Percentiles rank a stretch among this genome's conserved stretches.
These are phyloP conservation scores for Dendrocalamus latiflorus DNA, from an alignment of 202 grass and related monocot species.

Conservation along the genomic window DNA sequence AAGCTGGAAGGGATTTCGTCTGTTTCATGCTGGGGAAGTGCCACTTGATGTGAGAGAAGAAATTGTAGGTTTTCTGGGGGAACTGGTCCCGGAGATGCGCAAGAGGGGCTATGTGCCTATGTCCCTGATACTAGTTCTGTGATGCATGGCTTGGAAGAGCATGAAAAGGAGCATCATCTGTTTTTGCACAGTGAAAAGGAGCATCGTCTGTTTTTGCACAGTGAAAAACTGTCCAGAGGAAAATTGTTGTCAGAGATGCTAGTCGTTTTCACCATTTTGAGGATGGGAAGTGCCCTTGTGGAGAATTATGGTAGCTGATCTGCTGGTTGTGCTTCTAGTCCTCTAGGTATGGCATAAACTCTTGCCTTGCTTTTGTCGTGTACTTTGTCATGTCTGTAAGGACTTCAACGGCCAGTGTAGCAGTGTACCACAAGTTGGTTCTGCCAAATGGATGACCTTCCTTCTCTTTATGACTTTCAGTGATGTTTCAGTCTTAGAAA, in stretches of 20 bases:
- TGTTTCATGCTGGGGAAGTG: conserved; percentile 64
- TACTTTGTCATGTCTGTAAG: conserved; percentile 15
- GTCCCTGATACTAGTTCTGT: conserved; percentile 74
- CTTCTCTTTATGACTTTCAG: neutral
- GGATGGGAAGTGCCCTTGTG: conserved; percentile 63
- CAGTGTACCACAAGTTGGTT: neutral
- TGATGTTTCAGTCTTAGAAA: conserved; percentile 3
- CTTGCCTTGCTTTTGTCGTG: neutral
- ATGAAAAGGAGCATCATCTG: conserved; percentile 78
- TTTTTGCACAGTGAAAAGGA: conserved; percentile 81
- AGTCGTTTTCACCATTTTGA: conserved; percentile 91
- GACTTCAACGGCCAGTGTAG: neutral
- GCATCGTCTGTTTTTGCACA: no score
- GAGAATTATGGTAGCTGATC: conserved; percentile 77
- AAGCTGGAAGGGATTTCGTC: conserved; percentile 49
- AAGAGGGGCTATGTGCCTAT: conserved; percentile 81
- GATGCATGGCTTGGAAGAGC: conserved; percentile 90
- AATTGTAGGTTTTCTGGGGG: conserved; percentile 53
- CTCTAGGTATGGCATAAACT: neutral
- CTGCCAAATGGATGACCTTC: neutral
- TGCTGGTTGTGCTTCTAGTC: conserved; percentile 15
- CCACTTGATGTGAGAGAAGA: conserved; percentile 52
- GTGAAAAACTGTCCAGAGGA: conserved; percentile 38
- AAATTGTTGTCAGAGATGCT: conserved; percentile 66
- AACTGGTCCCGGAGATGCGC: conserved; percentile 50